phyloP scores from a whole-genome alignment of 2,329 filamentous ascomycete species.

The Verticillium zaregamsianum region DNA sequence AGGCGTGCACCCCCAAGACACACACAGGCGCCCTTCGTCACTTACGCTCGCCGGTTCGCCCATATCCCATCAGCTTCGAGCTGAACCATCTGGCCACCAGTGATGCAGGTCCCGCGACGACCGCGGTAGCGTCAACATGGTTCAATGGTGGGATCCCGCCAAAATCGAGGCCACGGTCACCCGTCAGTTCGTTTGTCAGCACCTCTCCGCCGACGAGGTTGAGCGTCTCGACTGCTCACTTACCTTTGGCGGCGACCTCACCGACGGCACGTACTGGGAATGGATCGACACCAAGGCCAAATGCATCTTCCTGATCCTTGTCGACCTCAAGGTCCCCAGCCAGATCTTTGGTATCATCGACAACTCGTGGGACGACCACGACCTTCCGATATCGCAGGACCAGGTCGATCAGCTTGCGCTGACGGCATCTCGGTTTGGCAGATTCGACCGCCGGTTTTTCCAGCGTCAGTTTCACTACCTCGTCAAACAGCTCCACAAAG shows the following conservation, averaged over 20 bases:
- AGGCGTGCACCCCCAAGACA: not conserved
- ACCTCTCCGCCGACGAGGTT: constrained; percentile 60
- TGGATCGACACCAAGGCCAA: constrained; percentile 69
- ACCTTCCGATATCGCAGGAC: constrained; percentile 65
- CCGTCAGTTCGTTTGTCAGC: constrained; percentile 60
- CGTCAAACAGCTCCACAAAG: constrained; percentile 57
- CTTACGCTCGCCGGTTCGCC: constrained; percentile 2
- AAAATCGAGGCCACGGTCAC: constrained; percentile 68
- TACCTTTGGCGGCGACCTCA: constrained; percentile 63
- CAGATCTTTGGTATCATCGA: constrained; percentile 74
- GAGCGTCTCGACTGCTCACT: constrained; percentile 58
- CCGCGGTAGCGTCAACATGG: constrained; percentile 8
- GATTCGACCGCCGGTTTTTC: constrained; percentile 65
- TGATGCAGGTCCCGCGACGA: constrained; percentile 3
- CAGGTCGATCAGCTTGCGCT: constrained; percentile 61
- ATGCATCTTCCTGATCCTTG: constrained; percentile 66
- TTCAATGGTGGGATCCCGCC: constrained; percentile 65
- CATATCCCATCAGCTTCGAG: not conserved
- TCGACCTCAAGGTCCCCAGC: constrained; percentile 65
- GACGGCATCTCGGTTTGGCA: constrained; percentile 54
- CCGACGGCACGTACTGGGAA: constrained; percentile 72
- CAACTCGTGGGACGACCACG: constrained; percentile 72
- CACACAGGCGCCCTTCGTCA: not conserved
- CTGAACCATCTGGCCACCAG: not conserved
- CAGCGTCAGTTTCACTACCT: constrained; percentile 67